A percentile compares a stretch with the other conserved stretches of the same genome.
Conservation (phyloP, 1,139 yeast species). For the Candida glucosophila region DNA sequence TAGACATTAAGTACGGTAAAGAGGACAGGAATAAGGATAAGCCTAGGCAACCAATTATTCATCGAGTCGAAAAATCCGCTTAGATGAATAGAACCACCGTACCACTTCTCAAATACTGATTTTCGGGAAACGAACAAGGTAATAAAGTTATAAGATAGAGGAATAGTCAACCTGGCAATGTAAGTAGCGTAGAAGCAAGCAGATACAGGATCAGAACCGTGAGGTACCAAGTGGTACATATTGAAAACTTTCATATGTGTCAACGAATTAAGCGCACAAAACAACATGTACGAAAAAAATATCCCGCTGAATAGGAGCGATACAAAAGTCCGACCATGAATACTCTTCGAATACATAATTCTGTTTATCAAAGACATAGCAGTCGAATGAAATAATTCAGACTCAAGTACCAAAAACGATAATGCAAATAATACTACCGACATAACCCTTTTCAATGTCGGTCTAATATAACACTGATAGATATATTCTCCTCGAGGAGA, state of each 20-base stretch:
- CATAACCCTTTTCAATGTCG: slow-evolving; percentile 32
- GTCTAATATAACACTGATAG: slow-evolving; percentile 34
- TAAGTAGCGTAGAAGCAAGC: slow-evolving; percentile 74
- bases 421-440: slow-evolving; percentile 28
- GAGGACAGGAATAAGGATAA: slow-evolving; percentile 58
- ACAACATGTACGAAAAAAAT: slow-evolving; percentile 58
- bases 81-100: slow-evolving; percentile 67
- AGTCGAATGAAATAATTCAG: slow-evolving; percentile 71
- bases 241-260: slow-evolving; percentile 65
- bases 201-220: slow-evolving; percentile 66
- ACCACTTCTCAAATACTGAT: slow-evolving; percentile 48
- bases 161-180: slow-evolving; percentile 74
- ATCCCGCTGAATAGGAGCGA: slow-evolving; percentile 32
- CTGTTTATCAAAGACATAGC: slow-evolving; percentile 51
- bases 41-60: slow-evolving; percentile 68
- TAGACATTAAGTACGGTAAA: slow-evolving; percentile 62
- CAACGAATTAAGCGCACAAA: slow-evolving; percentile 56
- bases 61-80: slow-evolving; percentile 67
- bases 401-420: slow-evolving; percentile 53
- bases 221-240: slow-evolving; percentile 63
- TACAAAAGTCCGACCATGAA: slow-evolving; percentile 10
- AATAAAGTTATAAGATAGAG: slow-evolving; percentile 70
- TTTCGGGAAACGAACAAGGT: slow-evolving; percentile 48
- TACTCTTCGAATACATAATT: slow-evolving; percentile 20
- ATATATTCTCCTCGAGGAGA: slow-evolving; percentile 19